phyloP scores from a whole-genome alignment of 176 grass and related monocot species.

The Aegilops speltoides region DNA sequence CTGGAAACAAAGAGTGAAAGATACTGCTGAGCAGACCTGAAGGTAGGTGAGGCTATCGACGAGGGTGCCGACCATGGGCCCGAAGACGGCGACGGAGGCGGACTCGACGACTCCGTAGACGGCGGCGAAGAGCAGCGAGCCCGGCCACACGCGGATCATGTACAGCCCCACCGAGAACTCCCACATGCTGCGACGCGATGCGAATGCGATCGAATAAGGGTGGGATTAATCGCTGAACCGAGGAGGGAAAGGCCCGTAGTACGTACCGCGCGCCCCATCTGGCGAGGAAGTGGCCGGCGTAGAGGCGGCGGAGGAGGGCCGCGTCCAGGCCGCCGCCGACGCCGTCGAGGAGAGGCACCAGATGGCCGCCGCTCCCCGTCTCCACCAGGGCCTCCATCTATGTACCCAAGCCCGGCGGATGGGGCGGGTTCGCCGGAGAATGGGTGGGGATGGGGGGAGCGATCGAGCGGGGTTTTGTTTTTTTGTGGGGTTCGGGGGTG shows the following conservation, averaged over 20 bases:
- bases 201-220: not conserved
- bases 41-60: conserved; percentile 72
- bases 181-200: conserved; percentile 64
- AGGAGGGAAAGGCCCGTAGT: no score
- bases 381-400: no score
- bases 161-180: conserved; percentile 91
- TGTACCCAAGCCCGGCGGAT: no score
- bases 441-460: no score
- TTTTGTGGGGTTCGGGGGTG: no score
- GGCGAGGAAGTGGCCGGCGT: conserved; percentile 73
- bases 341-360: conserved; percentile 29
- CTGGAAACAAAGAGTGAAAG: not conserved
- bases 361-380: not conserved
- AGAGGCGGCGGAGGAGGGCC: conserved; percentile 60
- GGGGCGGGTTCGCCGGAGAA: no score
- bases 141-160: conserved; percentile 92
- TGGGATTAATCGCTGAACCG: no score
- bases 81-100: conserved; percentile 54
- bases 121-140: conserved; percentile 79
- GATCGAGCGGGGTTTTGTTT: no score
- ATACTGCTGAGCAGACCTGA: conserved; percentile 34
- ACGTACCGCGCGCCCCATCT: conserved; percentile 79
- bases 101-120: conserved; percentile 85
- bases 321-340: not conserved
- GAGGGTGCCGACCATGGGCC: conserved; percentile 61